phyloP scores from a whole-genome alignment of 345 rosid species.

The Boechera retrofracta region DNA sequence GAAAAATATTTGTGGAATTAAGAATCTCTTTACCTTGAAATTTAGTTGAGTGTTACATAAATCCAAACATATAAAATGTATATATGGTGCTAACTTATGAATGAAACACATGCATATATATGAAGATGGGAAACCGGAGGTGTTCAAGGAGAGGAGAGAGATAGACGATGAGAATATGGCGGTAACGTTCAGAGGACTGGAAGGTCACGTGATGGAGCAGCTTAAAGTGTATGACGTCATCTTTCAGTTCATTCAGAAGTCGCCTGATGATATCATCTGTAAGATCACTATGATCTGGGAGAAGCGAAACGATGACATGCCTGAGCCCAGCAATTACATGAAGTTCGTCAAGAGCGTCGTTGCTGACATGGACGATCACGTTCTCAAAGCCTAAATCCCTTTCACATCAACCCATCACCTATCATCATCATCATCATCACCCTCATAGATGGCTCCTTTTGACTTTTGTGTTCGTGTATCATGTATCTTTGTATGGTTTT shows the following conservation, averaged over 20 bases:
- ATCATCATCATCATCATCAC: background rate
- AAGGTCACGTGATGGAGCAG: conserved; percentile 43
- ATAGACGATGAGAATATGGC: conserved; percentile 43
- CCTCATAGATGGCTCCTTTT: background rate
- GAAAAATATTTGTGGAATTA: too few relatives aligned
- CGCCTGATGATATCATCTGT: conserved; percentile 37
- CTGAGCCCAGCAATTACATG: conserved; percentile 48
- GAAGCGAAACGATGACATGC: conserved; percentile 40
- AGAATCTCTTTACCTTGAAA: too few relatives aligned
- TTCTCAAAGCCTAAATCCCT: conserved; percentile 39
- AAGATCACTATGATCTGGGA: conserved; percentile 48
- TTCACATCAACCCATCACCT: too few relatives aligned
- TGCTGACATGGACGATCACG: conserved; percentile 45
- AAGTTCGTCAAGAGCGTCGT: conserved; percentile 40
- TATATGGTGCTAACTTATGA: conserved; percentile 12
- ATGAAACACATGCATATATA: background rate
- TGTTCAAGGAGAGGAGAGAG: conserved; percentile 46
- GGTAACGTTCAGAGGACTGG: conserved; percentile 40
- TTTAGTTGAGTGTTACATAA: too few relatives aligned
- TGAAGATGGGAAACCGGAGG: conserved; percentile 44
- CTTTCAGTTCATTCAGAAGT: conserved; percentile 41
- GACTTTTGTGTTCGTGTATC: conserved; percentile 13
- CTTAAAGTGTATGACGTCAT: conserved; percentile 45
- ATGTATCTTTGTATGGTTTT: conserved; percentile 7
- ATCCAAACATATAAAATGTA: too few relatives aligned